Conservation (phyloP, 2,329 filamentous ascomycete genomes). For the Diaporthe vexans region DNA sequence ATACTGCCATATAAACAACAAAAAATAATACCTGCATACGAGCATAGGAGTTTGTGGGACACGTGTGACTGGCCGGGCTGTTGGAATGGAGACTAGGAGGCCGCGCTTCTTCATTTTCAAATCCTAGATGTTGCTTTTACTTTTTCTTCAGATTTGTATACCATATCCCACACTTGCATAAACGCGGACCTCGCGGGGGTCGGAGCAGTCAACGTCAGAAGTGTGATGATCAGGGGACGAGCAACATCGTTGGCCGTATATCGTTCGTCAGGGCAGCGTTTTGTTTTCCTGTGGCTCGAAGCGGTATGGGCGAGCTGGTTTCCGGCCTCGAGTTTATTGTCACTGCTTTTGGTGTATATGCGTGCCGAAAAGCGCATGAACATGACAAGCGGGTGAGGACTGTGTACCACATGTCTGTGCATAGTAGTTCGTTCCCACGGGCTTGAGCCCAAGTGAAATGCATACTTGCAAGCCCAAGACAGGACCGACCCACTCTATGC, state of each 20-base stretch:
- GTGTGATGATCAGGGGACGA: constrained; percentile 2
- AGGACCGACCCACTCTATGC: not conserved
- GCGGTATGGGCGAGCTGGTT: not conserved
- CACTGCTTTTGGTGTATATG: not conserved
- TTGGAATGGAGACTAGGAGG: constrained; percentile 35
- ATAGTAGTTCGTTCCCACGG: not conserved
- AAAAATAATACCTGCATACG: constrained; percentile 41
- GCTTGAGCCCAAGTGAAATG: not conserved
- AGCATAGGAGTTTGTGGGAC: constrained; percentile 39
- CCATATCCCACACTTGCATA: constrained; percentile 18
- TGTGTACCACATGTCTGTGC: not conserved
- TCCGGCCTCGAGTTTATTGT: not conserved
- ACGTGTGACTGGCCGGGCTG: constrained; percentile 37
- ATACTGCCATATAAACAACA: constrained; percentile 32
- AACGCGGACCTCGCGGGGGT: not conserved
- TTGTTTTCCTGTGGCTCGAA: not conserved
- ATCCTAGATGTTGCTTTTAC: constrained; percentile 21
- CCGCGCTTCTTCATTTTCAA: constrained; percentile 27
- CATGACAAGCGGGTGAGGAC: not conserved
- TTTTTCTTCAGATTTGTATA: constrained; percentile 29
- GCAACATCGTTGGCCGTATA: not conserved
- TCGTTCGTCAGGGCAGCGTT: no score
- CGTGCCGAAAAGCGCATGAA: not conserved
- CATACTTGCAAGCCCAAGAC: not conserved
- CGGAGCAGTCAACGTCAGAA: constrained; percentile 1